Conservation (phyloP, 208 protist species). For the Entamoeba histolytica region DNA sequence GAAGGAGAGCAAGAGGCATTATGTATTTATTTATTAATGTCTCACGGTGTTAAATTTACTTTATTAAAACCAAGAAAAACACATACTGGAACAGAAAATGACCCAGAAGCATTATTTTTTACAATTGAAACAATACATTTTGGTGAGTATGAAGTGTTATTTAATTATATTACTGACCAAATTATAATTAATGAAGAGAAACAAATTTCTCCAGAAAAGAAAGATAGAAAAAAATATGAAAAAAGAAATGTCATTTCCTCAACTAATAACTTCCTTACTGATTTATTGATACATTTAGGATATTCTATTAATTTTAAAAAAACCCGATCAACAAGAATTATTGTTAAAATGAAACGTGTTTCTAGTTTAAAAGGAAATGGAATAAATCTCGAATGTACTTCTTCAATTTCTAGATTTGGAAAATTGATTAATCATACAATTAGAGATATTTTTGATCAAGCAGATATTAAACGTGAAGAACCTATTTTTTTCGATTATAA, state of each 20-base stretch:
- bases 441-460: background rate
- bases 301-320: background rate
- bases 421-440: background rate
- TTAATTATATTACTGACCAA: background rate
- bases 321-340: background rate
- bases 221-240: background rate
- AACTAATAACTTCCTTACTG: background rate
- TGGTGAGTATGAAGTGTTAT: background rate
- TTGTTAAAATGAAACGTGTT: background rate
- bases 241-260: background rate
- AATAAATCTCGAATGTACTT: background rate
- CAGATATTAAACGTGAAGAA: background rate
- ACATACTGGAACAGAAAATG: background rate
- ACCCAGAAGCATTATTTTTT: background rate
- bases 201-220: background rate
- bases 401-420: background rate
- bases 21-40: background rate
- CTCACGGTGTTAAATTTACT: background rate
- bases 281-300: background rate
- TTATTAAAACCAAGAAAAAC: background rate
- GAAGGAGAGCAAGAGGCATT: background rate
- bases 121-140: background rate
- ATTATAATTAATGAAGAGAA: background rate
- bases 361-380: background rate
- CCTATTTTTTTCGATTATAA: background rate